Percentiles rank a stretch among this genome's conserved stretches.
These are phyloP conservation scores for Zoysia japonica DNA, from an alignment of 176 grass and related monocot genomes.

Conservation along the genomic window DNA sequence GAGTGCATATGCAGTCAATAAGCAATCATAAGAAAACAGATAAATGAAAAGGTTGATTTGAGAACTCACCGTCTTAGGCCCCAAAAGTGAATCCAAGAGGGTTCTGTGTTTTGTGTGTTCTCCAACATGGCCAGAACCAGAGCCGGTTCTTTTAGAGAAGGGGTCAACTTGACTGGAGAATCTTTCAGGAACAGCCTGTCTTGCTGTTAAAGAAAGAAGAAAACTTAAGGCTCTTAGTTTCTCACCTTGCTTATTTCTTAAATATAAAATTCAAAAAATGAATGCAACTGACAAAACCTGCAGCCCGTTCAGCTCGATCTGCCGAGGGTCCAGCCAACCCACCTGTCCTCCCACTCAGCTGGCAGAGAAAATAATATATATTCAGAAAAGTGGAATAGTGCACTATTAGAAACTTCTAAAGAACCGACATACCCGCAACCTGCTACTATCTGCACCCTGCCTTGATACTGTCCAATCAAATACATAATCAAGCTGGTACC, in stretches of 20 bases:
- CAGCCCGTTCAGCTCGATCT: constrained; percentile 65
- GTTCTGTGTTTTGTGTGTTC: constrained; percentile 64
- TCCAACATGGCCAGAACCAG: constrained; percentile 42
- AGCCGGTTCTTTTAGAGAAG: constrained; percentile 61
- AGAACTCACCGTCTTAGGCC: constrained; percentile 47
- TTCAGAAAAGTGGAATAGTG: constrained; percentile 32
- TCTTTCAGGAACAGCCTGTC: constrained; percentile 73
- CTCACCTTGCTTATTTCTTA: constrained; percentile 25
- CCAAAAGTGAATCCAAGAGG: constrained; percentile 58
- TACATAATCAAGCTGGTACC: constrained; percentile 76
- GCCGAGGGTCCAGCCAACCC: constrained; percentile 60
- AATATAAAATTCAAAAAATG: constrained; percentile 29
- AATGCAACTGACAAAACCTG: constrained; percentile 56
- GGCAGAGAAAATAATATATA: constrained; percentile 23
- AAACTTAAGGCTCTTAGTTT: constrained; percentile 12
- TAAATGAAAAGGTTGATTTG: constrained; percentile 28
- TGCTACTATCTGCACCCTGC: constrained; percentile 58
- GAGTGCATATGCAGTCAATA: neutral
- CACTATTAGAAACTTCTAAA: constrained; percentile 20
- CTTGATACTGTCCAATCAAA: constrained; percentile 81
- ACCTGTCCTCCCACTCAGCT: constrained; percentile 52
- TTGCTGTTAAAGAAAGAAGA: constrained; percentile 50
- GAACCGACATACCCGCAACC: constrained; percentile 59
- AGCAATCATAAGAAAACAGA: constrained; percentile 27
- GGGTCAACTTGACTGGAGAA: constrained; percentile 53